These are phyloP conservation scores for Aureobasidium sp. DNA, from an alignment of 2,329 filamentous ascomycete species.

Conservation along the genomic window DNA sequence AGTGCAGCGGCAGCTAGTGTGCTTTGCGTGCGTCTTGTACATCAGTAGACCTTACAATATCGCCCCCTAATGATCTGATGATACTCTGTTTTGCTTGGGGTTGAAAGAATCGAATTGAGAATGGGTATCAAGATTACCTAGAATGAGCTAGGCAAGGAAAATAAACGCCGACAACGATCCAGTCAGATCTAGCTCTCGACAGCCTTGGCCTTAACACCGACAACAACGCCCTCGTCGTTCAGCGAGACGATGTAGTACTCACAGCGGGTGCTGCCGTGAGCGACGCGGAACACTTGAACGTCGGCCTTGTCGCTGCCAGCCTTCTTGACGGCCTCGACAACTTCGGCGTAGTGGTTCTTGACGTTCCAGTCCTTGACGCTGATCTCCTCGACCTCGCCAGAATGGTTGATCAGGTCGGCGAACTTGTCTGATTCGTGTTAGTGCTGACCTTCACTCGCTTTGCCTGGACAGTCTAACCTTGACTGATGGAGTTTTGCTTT, in stretches of 20 bases:
- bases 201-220: constrained; percentile 70
- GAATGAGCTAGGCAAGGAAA: background rate
- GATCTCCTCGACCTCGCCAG: constrained; percentile 55
- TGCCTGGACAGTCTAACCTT: constrained; percentile 36
- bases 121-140: background rate
- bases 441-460: background rate
- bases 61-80: background rate
- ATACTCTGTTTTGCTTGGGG: background rate
- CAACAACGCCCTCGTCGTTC: constrained; percentile 50
- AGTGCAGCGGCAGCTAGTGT: constrained; percentile 59
- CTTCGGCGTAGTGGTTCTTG: constrained; percentile 57
- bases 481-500: constrained; percentile 30
- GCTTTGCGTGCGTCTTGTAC: constrained; percentile 23
- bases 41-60: background rate
- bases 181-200: constrained; percentile 46
- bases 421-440: constrained; percentile 51
- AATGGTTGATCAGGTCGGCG: constrained; percentile 53
- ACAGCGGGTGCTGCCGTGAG: constrained; percentile 51
- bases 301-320: constrained; percentile 50
- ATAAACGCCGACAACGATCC: too few relatives aligned
- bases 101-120: background rate
- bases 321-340: constrained; percentile 60
- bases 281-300: constrained; percentile 66
- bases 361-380: constrained; percentile 66
- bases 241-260: constrained; percentile 75